phyloP scores from a whole-genome alignment of 2,329 filamentous ascomycete species.

The Daldinia eschscholtzii region DNA sequence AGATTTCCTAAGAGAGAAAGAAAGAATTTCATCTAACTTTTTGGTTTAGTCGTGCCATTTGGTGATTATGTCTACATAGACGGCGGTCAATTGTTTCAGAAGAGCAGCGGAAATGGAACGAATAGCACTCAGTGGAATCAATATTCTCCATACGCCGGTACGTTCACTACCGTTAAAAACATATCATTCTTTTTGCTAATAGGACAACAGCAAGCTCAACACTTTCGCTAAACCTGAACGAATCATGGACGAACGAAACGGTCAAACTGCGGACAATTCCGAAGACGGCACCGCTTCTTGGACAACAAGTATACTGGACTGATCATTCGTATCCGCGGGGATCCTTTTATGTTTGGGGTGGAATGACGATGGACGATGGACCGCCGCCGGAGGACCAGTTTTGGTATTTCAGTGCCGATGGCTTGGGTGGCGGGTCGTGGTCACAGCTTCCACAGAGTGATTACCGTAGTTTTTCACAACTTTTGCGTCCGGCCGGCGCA shows the following conservation, averaged over 20 bases:
- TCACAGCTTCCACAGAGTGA: slow-evolving; percentile 47
- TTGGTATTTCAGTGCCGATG: slow-evolving; percentile 53
- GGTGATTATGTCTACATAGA: slow-evolving; percentile 57
- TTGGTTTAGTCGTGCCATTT: slow-evolving; percentile 48
- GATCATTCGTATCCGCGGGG: slow-evolving; percentile 46
- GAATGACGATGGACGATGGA: slow-evolving; percentile 43
- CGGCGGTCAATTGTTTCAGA: slow-evolving; percentile 53
- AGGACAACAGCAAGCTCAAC: slow-evolving; percentile 51
- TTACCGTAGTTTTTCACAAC: slow-evolving; percentile 53
- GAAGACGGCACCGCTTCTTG: slow-evolving; percentile 51
- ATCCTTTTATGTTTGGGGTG: slow-evolving; percentile 54
- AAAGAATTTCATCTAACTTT: slow-evolving; percentile 26
- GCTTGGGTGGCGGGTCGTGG: slow-evolving; percentile 53
- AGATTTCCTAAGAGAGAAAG: background rate
- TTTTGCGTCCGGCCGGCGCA: slow-evolving; percentile 52
- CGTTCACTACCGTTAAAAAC: background rate
- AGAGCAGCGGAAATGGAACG: slow-evolving; percentile 44
- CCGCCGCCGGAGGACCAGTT: slow-evolving; percentile 47
- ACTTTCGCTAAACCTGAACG: slow-evolving; percentile 52
- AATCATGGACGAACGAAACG: slow-evolving; percentile 54
- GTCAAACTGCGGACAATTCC: slow-evolving; percentile 49
- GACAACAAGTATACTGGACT: slow-evolving; percentile 53
- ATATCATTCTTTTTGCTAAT: slow-evolving; percentile 22
- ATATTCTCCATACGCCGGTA: slow-evolving; percentile 47
- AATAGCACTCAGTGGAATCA: slow-evolving; percentile 35